A percentile compares a stretch with the other conserved stretches of the same genome.
Conservation (phyloP, 225 moss, liverwort and hornwort genomes). For the Lunularia cruciata region DNA sequence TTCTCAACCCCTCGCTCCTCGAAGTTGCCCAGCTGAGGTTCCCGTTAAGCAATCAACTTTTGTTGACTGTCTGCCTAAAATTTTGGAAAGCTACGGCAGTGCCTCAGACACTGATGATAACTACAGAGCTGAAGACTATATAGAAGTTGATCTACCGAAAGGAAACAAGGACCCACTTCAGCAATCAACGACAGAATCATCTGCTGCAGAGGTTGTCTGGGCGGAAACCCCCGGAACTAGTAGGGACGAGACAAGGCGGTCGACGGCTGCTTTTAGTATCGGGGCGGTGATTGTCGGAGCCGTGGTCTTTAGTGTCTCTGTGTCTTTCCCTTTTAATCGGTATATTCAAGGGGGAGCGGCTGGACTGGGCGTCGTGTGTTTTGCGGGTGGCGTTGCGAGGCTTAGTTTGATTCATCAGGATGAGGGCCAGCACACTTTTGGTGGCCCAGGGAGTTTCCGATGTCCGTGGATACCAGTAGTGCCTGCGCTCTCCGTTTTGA, state of each 20-base stretch:
- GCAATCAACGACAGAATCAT: background rate
- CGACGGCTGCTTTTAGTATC: slow-evolving; percentile 65
- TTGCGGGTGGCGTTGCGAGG: slow-evolving; percentile 56
- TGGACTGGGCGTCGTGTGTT: slow-evolving; percentile 49
- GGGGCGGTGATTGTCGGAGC: slow-evolving; percentile 60
- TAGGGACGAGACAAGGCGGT: slow-evolving; percentile 76
- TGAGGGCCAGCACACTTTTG: slow-evolving; percentile 75
- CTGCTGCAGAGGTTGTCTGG: background rate
- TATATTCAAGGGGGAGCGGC: slow-evolving; percentile 69
- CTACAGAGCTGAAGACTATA: background rate
- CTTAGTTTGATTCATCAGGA: slow-evolving; percentile 79
- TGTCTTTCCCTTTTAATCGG: slow-evolving; percentile 55
- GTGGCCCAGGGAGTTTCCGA: slow-evolving; percentile 88
- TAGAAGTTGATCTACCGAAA: background rate
- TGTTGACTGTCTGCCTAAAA: background rate
- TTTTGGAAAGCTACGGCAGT: slow-evolving; percentile 3
- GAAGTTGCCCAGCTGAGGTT: background rate
- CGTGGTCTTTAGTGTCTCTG: slow-evolving; percentile 55
- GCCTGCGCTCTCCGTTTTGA: slow-evolving; percentile 66
- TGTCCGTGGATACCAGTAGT: slow-evolving; percentile 83
- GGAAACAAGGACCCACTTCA: background rate
- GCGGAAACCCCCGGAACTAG: slow-evolving; percentile 33
- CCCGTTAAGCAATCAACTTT: background rate
- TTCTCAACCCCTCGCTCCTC: slow-evolving; percentile 19
- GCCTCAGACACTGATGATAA: background rate